Evolutionary conservation across 2,329 filamentous ascomycete species (phyloP).

Genomic region (Cadophora sp.): DNA sequence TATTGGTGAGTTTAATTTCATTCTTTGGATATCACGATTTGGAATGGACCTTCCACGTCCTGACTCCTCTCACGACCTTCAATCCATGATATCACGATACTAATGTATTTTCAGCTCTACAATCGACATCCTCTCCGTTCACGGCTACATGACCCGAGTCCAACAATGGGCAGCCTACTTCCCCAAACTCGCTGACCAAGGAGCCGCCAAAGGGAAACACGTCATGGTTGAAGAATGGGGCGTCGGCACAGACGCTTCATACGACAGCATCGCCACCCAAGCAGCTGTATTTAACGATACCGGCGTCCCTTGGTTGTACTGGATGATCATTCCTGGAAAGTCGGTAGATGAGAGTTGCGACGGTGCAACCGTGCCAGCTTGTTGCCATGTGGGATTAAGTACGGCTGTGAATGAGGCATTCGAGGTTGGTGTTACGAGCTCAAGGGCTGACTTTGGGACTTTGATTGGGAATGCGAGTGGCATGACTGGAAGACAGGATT

Average conservation of each 20-base stretch:
- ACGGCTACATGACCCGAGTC: constrained; percentile 26
- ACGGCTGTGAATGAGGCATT: no score
- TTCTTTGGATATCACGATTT: no score
- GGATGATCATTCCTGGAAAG: constrained; percentile 22
- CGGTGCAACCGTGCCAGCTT: no score
- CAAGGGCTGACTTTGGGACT: no score
- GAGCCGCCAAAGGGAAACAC: constrained; percentile 12
- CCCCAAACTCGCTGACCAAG: constrained; percentile 16
- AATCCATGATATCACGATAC: no score
- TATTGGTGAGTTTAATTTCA: no score
- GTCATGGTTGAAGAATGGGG: constrained; percentile 30
- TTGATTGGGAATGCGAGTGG: background rate
- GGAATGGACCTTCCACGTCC: no score
- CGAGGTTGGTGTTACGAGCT: no score
- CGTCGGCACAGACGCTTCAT: constrained; percentile 9
- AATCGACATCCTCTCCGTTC: constrained; percentile 26
- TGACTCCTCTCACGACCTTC: no score
- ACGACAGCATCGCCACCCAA: constrained; percentile 22
- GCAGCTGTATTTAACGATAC: constrained; percentile 23
- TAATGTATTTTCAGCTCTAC: background rate
- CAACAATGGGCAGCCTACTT: constrained; percentile 21
- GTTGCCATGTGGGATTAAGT: no score
- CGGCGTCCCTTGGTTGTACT: constrained; percentile 28
- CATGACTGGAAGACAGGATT: background rate
- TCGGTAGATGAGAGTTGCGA: background rate